phyloP scores from a whole-genome alignment of 345 rosid genomes.

The Pistacia vera region DNA sequence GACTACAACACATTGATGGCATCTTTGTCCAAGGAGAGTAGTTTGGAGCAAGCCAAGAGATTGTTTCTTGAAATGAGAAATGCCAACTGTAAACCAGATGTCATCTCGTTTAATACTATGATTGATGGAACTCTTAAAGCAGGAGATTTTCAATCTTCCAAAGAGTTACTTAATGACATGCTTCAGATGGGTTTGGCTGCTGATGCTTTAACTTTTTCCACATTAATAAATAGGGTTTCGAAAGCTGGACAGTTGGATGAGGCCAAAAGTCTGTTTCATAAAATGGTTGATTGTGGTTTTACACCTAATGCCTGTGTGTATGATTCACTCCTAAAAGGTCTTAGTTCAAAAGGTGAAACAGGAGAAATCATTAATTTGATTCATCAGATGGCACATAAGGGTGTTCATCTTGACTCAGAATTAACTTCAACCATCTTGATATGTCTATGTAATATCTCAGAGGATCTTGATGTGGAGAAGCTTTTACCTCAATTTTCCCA shows the following conservation, averaged over 20 bases:
- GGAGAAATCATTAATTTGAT: conserved; percentile 52
- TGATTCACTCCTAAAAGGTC: conserved; percentile 64
- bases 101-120: conserved; percentile 54
- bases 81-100: conserved; percentile 37
- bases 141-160: conserved; percentile 52
- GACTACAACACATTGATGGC: conserved; percentile 59
- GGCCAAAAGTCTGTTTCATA: conserved; percentile 51
- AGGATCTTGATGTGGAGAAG: conserved; percentile 31
- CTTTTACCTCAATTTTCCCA: conserved; percentile 48
- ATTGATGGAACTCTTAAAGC: conserved; percentile 61
- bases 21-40: conserved; percentile 62
- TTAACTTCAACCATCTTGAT: conserved; percentile 49
- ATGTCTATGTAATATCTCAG: conserved; percentile 48
- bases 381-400: conserved; percentile 50
- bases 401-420: conserved; percentile 48
- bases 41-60: conserved; percentile 61
- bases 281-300: conserved; percentile 59
- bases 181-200: conserved; percentile 51
- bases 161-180: conserved; percentile 51
- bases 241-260: conserved; percentile 58
- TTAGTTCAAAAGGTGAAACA: conserved; percentile 43
- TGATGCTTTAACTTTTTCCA: conserved; percentile 54
- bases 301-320: conserved; percentile 43
- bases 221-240: conserved; percentile 54
- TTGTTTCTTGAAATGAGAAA: conserved; percentile 56